Percentiles rank a stretch among this genome's conserved stretches.
Evolutionary conservation across 2,329 filamentous ascomycete species (phyloP).

Genomic region (Pochonia chlamydosporia): DNA sequence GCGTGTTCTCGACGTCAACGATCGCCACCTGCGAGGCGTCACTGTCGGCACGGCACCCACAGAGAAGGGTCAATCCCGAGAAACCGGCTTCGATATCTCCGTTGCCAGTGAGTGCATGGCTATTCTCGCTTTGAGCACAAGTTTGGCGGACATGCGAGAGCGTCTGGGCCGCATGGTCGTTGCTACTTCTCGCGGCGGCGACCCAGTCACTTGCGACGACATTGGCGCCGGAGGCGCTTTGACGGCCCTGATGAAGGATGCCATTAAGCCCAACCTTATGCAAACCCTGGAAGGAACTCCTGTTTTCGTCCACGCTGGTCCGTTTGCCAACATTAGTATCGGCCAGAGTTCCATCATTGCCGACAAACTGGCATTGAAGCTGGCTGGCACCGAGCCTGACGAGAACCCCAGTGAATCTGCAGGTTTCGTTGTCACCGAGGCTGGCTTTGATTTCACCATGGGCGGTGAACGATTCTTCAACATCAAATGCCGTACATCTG

Average conservation of each 20-base stretch:
- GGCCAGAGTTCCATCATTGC: slow-evolving; percentile 93
- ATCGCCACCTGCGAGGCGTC: slow-evolving; percentile 84
- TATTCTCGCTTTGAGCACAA: slow-evolving; percentile 87
- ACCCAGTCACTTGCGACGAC: slow-evolving; percentile 93
- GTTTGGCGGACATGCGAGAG: slow-evolving; percentile 83
- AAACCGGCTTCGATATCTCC: slow-evolving; percentile 96
- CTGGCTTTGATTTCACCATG: slow-evolving; percentile 99
- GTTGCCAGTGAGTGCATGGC: slow-evolving; percentile 98
- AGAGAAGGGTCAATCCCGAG: slow-evolving; percentile 80
- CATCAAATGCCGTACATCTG: slow-evolving; percentile 96
- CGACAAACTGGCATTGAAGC: slow-evolving; percentile 91
- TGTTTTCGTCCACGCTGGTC: slow-evolving; percentile 94
- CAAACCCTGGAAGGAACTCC: slow-evolving; percentile 95
- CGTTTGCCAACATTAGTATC: slow-evolving; percentile 97
- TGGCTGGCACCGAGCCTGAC: slow-evolving; percentile 87
- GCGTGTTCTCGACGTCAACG: slow-evolving; percentile 93
- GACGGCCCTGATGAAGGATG: slow-evolving; percentile 93
- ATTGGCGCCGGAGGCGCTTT: slow-evolving; percentile 88
- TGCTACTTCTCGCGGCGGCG: slow-evolving; percentile 75
- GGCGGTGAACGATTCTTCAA: slow-evolving; percentile 99
- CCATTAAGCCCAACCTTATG: slow-evolving; percentile 99
- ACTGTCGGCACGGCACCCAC: slow-evolving; percentile 84
- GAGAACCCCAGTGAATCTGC: slow-evolving; percentile 78
- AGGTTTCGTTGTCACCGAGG: slow-evolving; percentile 93
- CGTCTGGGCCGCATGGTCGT: slow-evolving; percentile 94